A percentile compares a stretch with the other conserved stretches of the same genome.
These are phyloP conservation scores for Russula olivacea DNA, from an alignment of 768 basidiomycete genomes.

Conservation along the genomic window DNA sequence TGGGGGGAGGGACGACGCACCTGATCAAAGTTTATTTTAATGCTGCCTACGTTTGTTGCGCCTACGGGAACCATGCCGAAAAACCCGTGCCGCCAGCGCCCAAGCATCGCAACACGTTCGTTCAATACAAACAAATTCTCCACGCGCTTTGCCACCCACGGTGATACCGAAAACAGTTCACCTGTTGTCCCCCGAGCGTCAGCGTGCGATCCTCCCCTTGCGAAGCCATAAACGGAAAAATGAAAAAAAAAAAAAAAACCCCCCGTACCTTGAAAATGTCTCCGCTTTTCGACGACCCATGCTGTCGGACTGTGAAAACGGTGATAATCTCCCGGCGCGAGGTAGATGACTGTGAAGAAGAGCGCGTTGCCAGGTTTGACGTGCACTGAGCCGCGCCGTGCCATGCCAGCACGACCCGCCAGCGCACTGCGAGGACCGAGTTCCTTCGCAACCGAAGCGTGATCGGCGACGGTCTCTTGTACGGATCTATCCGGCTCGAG, in stretches of 20 bases:
- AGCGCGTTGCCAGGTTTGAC: constrained; percentile 75
- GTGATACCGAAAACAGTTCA: constrained; percentile 93
- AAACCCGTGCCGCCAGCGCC: constrained; percentile 92
- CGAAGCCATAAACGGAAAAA: too few relatives aligned
- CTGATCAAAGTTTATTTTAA: constrained; percentile 92
- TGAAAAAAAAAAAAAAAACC: too few relatives aligned
- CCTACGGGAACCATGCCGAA: constrained; percentile 98
- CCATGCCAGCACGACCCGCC: constrained; percentile 39
- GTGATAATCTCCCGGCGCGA: constrained; percentile 98
- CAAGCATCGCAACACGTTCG: constrained; percentile 92
- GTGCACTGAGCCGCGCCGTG: constrained; percentile 29
- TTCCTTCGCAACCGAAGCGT: constrained; percentile 64
- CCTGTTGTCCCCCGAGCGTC: constrained; percentile 38
- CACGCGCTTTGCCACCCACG: constrained; percentile 88
- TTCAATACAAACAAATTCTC: constrained; percentile 96
- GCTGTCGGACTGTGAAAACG: constrained; percentile 93
- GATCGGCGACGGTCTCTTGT: constrained; percentile 56
- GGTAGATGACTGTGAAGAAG: constrained; percentile 93
- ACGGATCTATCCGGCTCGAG: constrained; percentile 46
- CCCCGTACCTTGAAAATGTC: constrained; percentile 86
- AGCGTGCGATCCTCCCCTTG: not conserved
- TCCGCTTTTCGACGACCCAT: constrained; percentile 94
- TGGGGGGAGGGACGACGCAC: constrained; percentile 32
- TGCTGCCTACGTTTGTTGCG: constrained; percentile 96
- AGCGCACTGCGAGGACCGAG: constrained; percentile 52